A percentile compares a stretch with the other conserved stretches of the same genome.
Evolutionary conservation across 805 yeast genomes (phyloP).

Genomic region (Saturnispora halmiae): DNA sequence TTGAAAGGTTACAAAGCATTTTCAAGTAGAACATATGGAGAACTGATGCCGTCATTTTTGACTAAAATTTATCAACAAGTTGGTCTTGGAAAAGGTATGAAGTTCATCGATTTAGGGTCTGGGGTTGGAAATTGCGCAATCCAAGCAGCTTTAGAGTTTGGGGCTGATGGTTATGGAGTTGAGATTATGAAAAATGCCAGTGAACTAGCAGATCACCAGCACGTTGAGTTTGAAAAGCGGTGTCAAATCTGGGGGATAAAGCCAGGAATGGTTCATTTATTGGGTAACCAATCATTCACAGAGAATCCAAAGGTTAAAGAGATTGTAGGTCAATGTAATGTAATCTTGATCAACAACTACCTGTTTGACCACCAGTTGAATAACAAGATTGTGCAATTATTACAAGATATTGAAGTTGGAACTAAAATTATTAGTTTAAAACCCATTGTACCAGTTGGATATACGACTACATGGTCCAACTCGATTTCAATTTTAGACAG

Average conservation of each 20-base stretch:
- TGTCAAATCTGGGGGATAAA: conserved; percentile 55
- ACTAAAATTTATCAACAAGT: conserved; percentile 58
- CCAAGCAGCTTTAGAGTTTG: conserved; percentile 82
- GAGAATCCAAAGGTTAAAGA: conserved; percentile 48
- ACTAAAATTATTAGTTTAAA: conserved; percentile 71
- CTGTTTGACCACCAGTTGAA: conserved; percentile 72
- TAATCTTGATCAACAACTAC: conserved; percentile 74
- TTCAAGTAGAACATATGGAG: conserved; percentile 88
- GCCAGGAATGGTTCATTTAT: conserved; percentile 47
- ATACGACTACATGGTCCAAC: conserved; percentile 47
- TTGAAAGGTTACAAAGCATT: conserved; percentile 73
- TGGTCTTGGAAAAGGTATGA: conserved; percentile 40
- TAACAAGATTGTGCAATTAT: conserved; percentile 50
- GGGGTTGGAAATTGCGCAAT: conserved; percentile 91
- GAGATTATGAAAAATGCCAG: conserved; percentile 85
- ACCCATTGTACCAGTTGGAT: conserved; percentile 70
- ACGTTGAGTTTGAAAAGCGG: conserved; percentile 47
- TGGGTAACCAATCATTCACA: conserved; percentile 62
- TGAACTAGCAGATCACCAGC: conserved; percentile 52
- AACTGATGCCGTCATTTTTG: conserved; percentile 69
- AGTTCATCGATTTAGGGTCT: conserved; percentile 84
- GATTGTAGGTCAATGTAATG: conserved; percentile 53
- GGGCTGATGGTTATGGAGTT: conserved; percentile 80
- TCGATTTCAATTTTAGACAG: conserved; percentile 52
- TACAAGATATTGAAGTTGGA: conserved; percentile 59